Evolutionary conservation across 2,329 filamentous ascomycete genomes (phyloP), one percentile per base, ranked within the genome.

Genomic region (Fonsecaea erecta): DNA sequence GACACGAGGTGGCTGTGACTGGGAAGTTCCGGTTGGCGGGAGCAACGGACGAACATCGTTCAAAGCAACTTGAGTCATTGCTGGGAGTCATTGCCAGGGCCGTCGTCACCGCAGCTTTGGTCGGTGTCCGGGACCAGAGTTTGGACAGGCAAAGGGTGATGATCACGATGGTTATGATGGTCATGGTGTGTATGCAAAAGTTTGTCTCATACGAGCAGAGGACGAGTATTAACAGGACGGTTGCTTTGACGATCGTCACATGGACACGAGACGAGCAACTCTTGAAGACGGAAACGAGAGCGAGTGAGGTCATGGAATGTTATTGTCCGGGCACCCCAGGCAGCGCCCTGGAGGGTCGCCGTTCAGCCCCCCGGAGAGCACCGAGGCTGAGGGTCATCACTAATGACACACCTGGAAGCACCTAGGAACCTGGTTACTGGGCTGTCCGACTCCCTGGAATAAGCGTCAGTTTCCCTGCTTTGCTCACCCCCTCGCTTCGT

Each of bases 221-320:
- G 11, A 12, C 32, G 32, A 34, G 11, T n/a, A 8, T 30, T 3
- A 30, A 8, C 28, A 34, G 18, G 37, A 40, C 16, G 24, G 48
- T 16, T 48, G 58, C 48, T 54, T 48, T 37, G 51, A 51, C 18
- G 12, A 54, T 37, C 5, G 24, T 61, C 51, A 61, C 57, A 54
- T 54, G 58, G 14, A 40, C 51, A 48, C n/a, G 37, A 40, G 37
- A 16, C 12, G n/a, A 40, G n/a, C 14, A 40, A 40, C 32, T 34
- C 12, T 5, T 5, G 12, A 5, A 34, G 32, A 11, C 32, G 32
- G 32, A 34, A 21, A 40, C 8, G 30, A 11, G 21, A 26, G 26
- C n/a, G 57, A 21, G 62, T 60, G 56, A 62, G 55, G 60, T 63
- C 58, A 62, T 66, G 48, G 59, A 63, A 51, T 52, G 52, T 21